These are phyloP conservation scores for Saccharomyces hybrid DNA, from an alignment of 1,139 yeast species.

Conservation along the genomic window DNA sequence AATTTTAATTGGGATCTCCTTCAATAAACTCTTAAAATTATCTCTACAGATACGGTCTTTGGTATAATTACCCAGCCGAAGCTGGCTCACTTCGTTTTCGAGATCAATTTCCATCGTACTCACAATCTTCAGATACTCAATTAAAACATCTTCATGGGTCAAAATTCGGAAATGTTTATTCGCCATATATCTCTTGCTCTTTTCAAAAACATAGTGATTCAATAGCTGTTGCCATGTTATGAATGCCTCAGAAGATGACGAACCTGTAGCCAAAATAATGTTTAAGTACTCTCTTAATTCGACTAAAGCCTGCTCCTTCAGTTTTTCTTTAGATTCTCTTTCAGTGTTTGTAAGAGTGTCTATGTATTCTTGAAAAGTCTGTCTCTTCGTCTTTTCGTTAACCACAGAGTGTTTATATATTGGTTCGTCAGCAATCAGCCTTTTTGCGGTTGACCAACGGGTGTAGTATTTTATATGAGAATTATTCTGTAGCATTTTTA, in stretches of 20 bases:
- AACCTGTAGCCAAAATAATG: conserved; percentile 19
- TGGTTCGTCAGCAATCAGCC: conserved; percentile 53
- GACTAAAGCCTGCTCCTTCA: conserved; percentile 43
- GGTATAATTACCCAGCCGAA: conserved; percentile 40
- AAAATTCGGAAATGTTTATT: conserved; percentile 50
- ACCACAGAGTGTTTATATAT: conserved; percentile 58
- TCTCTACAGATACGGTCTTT: conserved; percentile 61
- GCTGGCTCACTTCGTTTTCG: conserved; percentile 31
- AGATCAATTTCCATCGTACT: conserved; percentile 32
- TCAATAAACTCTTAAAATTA: conserved; percentile 44
- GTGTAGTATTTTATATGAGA: conserved; percentile 48
- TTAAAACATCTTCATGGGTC: conserved; percentile 52
- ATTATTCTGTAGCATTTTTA: conserved; percentile 38
- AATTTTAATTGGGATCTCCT: conserved; percentile 33
- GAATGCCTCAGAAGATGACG: neutral
- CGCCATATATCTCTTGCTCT: conserved; percentile 49
- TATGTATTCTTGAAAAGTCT: conserved; percentile 47
- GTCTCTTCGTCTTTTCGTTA: conserved; percentile 47
- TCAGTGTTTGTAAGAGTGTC: conserved; percentile 34
- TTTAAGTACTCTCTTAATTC: conserved; percentile 45
- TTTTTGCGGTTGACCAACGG: conserved; percentile 56
- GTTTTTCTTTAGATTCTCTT: conserved; percentile 34
- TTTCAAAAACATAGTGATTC: conserved; percentile 37
- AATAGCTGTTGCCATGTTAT: conserved; percentile 23
- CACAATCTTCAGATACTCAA: conserved; percentile 39